A percentile compares a stretch with the other conserved stretches of the same genome.
phyloP scores from a whole-genome alignment of 2,329 filamentous ascomycete genomes.

The Neospermospora avenae region DNA sequence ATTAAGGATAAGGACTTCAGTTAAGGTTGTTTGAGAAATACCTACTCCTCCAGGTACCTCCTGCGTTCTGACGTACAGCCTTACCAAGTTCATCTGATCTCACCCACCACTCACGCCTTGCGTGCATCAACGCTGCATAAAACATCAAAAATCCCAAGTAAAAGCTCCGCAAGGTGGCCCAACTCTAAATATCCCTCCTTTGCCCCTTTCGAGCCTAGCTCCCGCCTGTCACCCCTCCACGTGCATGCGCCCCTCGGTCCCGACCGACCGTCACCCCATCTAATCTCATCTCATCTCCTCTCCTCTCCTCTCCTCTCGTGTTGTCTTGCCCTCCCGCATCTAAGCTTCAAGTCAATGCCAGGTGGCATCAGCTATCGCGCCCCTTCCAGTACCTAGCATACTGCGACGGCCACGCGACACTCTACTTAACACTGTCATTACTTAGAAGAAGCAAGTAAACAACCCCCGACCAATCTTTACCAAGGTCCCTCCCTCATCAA shows the following conservation, averaged over 20 bases:
- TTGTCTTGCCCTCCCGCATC: not conserved
- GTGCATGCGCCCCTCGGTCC: not conserved
- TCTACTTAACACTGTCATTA: not conserved
- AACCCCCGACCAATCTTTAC: not conserved
- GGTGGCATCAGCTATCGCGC: not conserved
- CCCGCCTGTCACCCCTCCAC: slow-evolving; percentile 3
- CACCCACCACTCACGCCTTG: not conserved
- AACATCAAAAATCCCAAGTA: too few relatives aligned
- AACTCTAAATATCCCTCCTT: not conserved
- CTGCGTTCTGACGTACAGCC: too few relatives aligned
- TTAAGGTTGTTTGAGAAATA: not conserved
- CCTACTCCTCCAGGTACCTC: too few relatives aligned
- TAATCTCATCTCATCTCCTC: not conserved
- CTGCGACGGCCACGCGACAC: not conserved
- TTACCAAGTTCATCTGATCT: not conserved
- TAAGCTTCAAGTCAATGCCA: not conserved
- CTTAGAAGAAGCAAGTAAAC: not conserved
- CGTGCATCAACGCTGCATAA: not conserved
- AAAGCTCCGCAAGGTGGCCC: too few relatives aligned
- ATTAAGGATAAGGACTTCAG: not conserved
- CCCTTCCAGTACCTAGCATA: too few relatives aligned
- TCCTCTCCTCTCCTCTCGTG: not conserved
- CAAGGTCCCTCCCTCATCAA: not conserved
- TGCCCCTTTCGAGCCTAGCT: not conserved
- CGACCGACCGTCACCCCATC: not conserved